phyloP scores from a whole-genome alignment of 2,329 filamentous ascomycete species.

The Seiridium cupressi region DNA sequence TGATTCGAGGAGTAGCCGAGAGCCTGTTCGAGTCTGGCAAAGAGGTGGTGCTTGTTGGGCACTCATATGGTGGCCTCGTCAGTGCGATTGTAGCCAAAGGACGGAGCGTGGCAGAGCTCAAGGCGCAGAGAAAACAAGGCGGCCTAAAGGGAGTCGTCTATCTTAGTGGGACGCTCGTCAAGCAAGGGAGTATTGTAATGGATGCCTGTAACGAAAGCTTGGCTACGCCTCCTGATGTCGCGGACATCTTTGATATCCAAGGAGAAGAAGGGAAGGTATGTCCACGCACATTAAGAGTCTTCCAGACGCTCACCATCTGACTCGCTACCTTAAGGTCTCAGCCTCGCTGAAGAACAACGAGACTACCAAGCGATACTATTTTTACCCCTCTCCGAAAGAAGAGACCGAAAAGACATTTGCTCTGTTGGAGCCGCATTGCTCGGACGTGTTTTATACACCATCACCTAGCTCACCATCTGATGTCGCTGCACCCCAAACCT shows the following conservation, averaged over 20 bases:
- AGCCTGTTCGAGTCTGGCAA: background rate
- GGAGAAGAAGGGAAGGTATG: background rate
- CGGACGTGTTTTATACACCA: background rate
- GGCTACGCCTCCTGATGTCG: background rate
- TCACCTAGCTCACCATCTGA: background rate
- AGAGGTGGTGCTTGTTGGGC: conserved; percentile 3
- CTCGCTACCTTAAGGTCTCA: background rate
- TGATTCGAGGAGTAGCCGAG: background rate
- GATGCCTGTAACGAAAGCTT: background rate
- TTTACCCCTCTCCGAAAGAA: background rate
- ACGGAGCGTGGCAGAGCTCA: background rate
- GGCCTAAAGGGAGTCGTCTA: conserved; percentile 3
- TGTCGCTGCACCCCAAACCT: background rate
- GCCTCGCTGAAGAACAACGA: background rate
- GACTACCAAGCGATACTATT: background rate
- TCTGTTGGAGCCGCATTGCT: background rate
- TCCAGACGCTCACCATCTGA: background rate
- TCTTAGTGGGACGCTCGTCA: background rate
- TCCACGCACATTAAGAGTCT: background rate
- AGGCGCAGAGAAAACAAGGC: background rate
- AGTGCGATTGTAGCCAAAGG: background rate
- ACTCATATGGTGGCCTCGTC: conserved; percentile 7
- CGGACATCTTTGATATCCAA: background rate
- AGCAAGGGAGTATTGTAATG: background rate
- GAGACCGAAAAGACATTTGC: background rate